Base-by-base conservation (phyloP, 192 early-diverging fungal species). In the Linnemannia schmuckeri region DNA sequence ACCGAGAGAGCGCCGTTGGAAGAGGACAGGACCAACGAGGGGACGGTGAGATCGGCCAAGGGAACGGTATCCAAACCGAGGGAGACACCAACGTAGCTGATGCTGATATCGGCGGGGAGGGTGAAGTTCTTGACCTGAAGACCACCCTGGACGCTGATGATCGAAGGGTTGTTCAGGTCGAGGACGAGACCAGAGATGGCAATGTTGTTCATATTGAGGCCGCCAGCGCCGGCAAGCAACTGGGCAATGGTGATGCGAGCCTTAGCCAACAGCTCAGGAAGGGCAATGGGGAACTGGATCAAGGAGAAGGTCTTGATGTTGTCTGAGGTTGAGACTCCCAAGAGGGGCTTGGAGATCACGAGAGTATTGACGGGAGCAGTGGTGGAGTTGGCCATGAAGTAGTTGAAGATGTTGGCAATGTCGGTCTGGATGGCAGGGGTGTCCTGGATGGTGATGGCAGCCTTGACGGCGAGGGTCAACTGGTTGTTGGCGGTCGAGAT, bases 101-200 rank as follows among this genome's bases (percentile, higher is more conserved):
- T 78, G 72, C 76, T 87, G 76, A 81, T 75, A 75, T 81, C 85
- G 4, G 76, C 80, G n/a, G 85, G 85, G 1, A 87, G 54, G 0
- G 80, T 78, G 55, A 87, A 81, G 79, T 78, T 78, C 46, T 78
- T 74, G 54, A 81, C 30, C 46, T 73, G 41, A 41, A 87, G n/a
- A 57, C 85, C 85, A 49, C 79, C 85, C 52, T 81, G 75, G 72
- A 81, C 33, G 38, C 46, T 70, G 49, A 87, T 87, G 72, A 81
- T 49, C 10, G 85, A 87, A 41, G 85, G 85, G 72, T 73, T 87
- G 80, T 87, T 87, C 76, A 87, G 55, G 72, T 87, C 85, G 27
- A 87, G 40, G 37, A 81, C 85, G 9, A 87, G 49, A 24, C 79
- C 79, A 71, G 85, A 81, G 12, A 87, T 37, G 13, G 63, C 75